Evolutionary conservation across 306 rosid species (phyloP), one percentile per base, ranked within the genome.

Genomic region (Fagus crenata): DNA sequence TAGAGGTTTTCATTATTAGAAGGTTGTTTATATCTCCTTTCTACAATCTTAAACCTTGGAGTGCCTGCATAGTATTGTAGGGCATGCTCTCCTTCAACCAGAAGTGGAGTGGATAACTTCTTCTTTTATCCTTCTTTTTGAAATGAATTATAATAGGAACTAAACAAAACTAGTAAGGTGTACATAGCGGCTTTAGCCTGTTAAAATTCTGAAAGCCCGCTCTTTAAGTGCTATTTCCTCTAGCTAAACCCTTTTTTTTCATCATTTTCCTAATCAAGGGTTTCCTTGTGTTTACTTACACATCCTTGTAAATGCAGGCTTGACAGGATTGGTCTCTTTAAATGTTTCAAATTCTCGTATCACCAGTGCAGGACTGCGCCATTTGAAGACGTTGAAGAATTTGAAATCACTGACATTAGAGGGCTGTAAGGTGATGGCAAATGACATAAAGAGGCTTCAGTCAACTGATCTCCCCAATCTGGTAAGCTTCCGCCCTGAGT

Each of bases 401-500:
- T 81, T 95, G 83, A 92, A 90, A 79, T 91, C 96, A 39, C 85
- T 95, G 81, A 90, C 97, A 2, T 81, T 95, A 78, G 99, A 95
- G 77, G 86, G 90, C 55, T 95, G 97, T 82, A 89, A 88, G 88
- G 97, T 95, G 71, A 84, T 96, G 18, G 90, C 87, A 59, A 82
- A 75, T 32, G 96, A 92, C 75, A 86, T 92, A 31, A 90, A 85
- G 90, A 92, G 86, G 89, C 91, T 95, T 77, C 92, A 86, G 79
- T 83, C 73, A 28, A 87, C 69, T 13, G 78, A 92, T 87, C 97
- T 95, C 69, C 97, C 92, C 1, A 85, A 95, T 77, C 86, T 95
- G 80, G 90, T 90, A 41, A 95, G 90, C 89, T 92, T 90, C 87
- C 89, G 97, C 33, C 97, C 98, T 0, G 96, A 89, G 85, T 90